Percentiles rank a stretch among this genome's conserved stretches.
Evolutionary conservation across 2,329 filamentous ascomycete species (phyloP).

Genomic region (Trichoderma koningii): DNA sequence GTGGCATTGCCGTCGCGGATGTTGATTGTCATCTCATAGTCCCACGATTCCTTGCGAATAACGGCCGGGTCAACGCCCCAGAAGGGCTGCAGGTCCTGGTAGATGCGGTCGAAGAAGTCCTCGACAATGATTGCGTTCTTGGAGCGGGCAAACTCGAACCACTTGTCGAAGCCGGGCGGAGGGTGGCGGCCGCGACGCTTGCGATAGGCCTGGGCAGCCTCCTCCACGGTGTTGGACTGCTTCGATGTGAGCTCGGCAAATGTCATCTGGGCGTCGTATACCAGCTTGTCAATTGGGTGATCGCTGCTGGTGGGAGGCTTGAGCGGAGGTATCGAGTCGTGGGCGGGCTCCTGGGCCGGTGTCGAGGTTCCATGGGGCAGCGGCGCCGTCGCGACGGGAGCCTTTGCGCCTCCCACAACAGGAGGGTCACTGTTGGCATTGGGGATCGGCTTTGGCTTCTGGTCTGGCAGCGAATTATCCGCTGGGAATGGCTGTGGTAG

Average conservation of each 20-base stretch:
- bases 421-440: slow-evolving; percentile 3
- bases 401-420: not conserved
- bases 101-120: slow-evolving; percentile 65
- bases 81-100: slow-evolving; percentile 61
- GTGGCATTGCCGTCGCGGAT: slow-evolving; percentile 56
- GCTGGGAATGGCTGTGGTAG: not conserved
- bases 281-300: slow-evolving; percentile 57
- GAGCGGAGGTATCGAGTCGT: slow-evolving; percentile 12
- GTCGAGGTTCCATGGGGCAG: slow-evolving; percentile 4
- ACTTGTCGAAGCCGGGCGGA: slow-evolving; percentile 63
- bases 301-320: slow-evolving; percentile 17
- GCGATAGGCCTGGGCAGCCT: slow-evolving; percentile 61
- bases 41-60: slow-evolving; percentile 54
- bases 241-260: slow-evolving; percentile 45
- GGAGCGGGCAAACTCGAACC: slow-evolving; percentile 58
- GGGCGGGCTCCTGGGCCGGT: slow-evolving; percentile 14
- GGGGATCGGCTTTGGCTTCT: not conserved
- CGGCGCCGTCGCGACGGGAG: slow-evolving; percentile 3
- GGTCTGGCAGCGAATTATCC: slow-evolving; percentile 9
- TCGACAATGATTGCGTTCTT: slow-evolving; percentile 59
- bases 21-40: slow-evolving; percentile 64
- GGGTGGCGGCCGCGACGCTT: slow-evolving; percentile 61
- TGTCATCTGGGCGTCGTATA: slow-evolving; percentile 48
- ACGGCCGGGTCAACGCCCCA: slow-evolving; percentile 53
- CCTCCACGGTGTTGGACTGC: slow-evolving; percentile 53